Base-by-base conservation (phyloP, 768 basidiomycete species). In the Boletus vermiculosoides region DNA sequence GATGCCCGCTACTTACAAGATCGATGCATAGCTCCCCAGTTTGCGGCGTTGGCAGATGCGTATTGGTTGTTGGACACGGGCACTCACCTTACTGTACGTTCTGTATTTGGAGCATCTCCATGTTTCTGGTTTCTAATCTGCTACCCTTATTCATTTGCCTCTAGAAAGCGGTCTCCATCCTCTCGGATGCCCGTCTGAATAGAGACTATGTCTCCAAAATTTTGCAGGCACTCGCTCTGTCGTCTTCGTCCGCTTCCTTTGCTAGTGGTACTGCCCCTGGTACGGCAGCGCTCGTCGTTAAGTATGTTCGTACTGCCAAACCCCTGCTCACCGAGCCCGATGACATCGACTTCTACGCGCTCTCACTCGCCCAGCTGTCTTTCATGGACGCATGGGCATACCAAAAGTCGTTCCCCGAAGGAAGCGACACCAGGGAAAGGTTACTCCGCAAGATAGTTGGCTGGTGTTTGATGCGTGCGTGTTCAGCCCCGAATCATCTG, bases 31-130 rank as follows among this genome's bases (percentile, higher is more conserved):
- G 84, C 88, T 5, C 86, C 89, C 3, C 91, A 92, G 63, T 92
- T 92, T 64, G 77, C 80, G 8, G 74, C 79, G 5, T 78, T 93
- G 46, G 83, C 88, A n/a, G 87, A 90, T 73, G 91, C 92, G 65
- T 93, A 93, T 74, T 94, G 88, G 87, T 74, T 83, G 68, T 74
- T 94, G 57, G 92, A 94, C 72, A 79, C 83, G 2, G 88, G 87
- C 12, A 76, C 79, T n/a, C 76, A 84, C 44, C 68, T 88, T 50
- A 69, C 80, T 46, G 90, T 92, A 70, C 60, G 87, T 81, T 15
- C 48, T 51, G 34, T 40, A 34, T 46, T 28, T 28, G 6, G 18
- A 11, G 31, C 34, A 2, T 4, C 12, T 25, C 11, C 15, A 11
- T 33, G 16, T 48, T 36, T 30, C 31, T 45, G 31, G 22, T 54